phyloP scores from a whole-genome alignment of 352 stramenopile species.

The Phytopythium mirpurense region DNA sequence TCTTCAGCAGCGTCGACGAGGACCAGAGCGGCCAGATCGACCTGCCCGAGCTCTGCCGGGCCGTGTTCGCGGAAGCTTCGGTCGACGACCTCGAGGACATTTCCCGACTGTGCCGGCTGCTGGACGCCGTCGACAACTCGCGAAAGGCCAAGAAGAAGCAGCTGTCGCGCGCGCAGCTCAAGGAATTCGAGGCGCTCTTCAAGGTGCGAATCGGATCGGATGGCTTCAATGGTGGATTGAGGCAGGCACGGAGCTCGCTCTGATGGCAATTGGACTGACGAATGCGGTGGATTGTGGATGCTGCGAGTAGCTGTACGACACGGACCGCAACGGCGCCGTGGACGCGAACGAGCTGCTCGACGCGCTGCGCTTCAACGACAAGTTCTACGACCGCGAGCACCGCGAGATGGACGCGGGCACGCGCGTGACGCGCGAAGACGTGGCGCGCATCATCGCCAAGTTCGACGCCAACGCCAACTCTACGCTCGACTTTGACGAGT shows the following conservation, averaged over 20 bases:
- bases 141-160: constrained; percentile 47
- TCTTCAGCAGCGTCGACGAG: constrained; percentile 74
- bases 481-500: constrained; percentile 68
- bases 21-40: constrained; percentile 77
- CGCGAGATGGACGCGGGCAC: neutral
- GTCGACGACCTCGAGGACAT: constrained; percentile 46
- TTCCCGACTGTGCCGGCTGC: constrained; percentile 39
- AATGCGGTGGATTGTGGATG: neutral
- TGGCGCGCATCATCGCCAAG: constrained; percentile 64
- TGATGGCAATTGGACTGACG: neutral
- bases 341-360: constrained; percentile 64
- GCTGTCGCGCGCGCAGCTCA: constrained; percentile 44
- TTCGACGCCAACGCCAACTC: constrained; percentile 76
- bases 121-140: constrained; percentile 47
- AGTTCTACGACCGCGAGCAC: constrained; percentile 57
- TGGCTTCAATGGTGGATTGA: neutral
- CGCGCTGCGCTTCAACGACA: constrained; percentile 62
- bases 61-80: constrained; percentile 51
- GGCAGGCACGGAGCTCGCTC: neutral
- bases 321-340: constrained; percentile 61
- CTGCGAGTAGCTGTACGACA: constrained; percentile 45
- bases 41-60: constrained; percentile 47
- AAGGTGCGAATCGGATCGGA: constrained; percentile 13
- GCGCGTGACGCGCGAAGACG: constrained; percentile 48
- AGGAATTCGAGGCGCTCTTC: constrained; percentile 64